phyloP scores from a whole-genome alignment of 345 rosid genomes.

The Excoecaria agallocha region DNA sequence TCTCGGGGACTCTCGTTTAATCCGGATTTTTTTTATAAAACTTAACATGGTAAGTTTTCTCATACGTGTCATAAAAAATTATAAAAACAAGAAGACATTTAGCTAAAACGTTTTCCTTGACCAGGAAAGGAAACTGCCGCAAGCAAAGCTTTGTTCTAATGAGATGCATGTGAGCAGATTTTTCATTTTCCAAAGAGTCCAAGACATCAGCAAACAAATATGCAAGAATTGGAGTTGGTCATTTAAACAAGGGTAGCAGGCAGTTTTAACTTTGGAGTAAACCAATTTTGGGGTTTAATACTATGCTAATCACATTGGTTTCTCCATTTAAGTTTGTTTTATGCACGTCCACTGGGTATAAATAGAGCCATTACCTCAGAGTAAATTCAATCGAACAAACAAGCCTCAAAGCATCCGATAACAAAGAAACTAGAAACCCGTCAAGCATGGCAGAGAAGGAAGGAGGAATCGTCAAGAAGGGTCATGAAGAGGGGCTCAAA shows the following conservation, averaged over 20 bases:
- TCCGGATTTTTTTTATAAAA: not conserved
- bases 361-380: constrained; percentile 9
- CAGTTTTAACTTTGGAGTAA: not conserved
- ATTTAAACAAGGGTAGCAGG: not conserved
- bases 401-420: not conserved
- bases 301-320: constrained; percentile 35
- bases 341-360: constrained; percentile 17
- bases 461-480: constrained; percentile 39
- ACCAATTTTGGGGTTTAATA: constrained; percentile 22
- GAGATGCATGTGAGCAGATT: constrained; percentile 2
- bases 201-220: not conserved
- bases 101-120: not conserved
- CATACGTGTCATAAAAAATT: not conserved
- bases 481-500: constrained; percentile 43
- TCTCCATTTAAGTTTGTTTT: constrained; percentile 28
- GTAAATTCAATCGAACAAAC: constrained; percentile 4
- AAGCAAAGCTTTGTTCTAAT: not conserved
- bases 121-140: not conserved
- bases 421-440: constrained; percentile 6
- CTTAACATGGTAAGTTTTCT: not conserved
- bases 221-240: not conserved
- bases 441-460: constrained; percentile 46
- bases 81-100: not conserved
- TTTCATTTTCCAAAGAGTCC: not conserved
- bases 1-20: not conserved